Evolutionary conservation across 1,284 basidiomycete species (phyloP).

Genomic region (Cutaneotrichosporon sp.): DNA sequence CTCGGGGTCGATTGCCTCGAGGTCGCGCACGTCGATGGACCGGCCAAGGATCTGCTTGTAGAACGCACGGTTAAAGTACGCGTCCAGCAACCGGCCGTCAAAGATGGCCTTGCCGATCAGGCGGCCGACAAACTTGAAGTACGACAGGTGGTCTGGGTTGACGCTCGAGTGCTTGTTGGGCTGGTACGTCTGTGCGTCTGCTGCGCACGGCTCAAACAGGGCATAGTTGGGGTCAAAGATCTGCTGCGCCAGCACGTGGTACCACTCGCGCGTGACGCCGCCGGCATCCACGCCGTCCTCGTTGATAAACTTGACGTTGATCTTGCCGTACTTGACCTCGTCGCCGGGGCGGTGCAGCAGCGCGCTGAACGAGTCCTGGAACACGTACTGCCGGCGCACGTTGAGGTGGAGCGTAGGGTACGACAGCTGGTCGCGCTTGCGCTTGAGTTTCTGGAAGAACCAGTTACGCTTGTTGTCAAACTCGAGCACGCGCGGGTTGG

Average conservation of each 20-base stretch:
- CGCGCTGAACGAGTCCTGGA: constrained; percentile 93
- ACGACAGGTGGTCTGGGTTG: constrained; percentile 80
- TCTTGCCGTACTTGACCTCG: constrained; percentile 96
- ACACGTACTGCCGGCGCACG: constrained; percentile 86
- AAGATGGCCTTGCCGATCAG: constrained; percentile 90
- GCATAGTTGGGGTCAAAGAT: constrained; percentile 99
- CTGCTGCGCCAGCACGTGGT: constrained; percentile 92
- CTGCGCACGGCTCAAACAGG: constrained; percentile 94
- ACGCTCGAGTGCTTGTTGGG: constrained; percentile 88
- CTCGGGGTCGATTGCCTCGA: constrained; percentile 95
- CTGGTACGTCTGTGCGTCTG: constrained; percentile 89
- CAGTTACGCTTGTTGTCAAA: constrained; percentile 99
- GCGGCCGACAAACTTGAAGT: constrained; percentile 98
- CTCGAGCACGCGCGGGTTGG: constrained; percentile 94
- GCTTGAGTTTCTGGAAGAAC: constrained; percentile 93
- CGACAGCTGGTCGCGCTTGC: constrained; percentile 65
- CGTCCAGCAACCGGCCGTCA: constrained; percentile 91
- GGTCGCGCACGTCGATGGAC: constrained; percentile 84
- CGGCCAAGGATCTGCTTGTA: constrained; percentile 90
- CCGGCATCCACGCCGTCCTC: constrained; percentile 99
- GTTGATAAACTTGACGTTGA: constrained; percentile 92
- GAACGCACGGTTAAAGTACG: constrained; percentile 93
- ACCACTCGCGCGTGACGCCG: constrained; percentile 97
- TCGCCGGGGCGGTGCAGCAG: constrained; percentile 86
- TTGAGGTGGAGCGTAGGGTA: constrained; percentile 82